Percentiles rank a stretch among this genome's conserved stretches.
Conservation (phyloP, 2,329 filamentous ascomycete genomes). For the Microcyclospora tardicrescens region DNA sequence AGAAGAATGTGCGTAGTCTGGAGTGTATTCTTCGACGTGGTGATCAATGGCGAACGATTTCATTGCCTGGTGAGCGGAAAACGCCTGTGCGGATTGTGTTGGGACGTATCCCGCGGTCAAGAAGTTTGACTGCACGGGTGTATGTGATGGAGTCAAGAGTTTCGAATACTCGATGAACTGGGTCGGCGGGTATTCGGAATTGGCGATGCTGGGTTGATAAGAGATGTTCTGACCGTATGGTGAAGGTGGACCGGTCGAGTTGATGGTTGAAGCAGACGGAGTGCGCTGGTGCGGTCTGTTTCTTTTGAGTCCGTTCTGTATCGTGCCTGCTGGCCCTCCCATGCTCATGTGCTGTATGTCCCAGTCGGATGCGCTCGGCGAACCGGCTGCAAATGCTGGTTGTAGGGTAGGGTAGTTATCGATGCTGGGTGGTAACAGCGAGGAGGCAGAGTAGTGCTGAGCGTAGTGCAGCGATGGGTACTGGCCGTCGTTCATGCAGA, state of each 20-base stretch:
- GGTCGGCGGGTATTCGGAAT: conserved; percentile 31
- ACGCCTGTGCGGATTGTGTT: conserved; percentile 19
- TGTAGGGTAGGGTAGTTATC: background rate
- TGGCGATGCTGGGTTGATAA: conserved; percentile 30
- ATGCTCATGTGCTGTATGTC: conserved; percentile 12
- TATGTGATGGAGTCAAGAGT: conserved; percentile 26
- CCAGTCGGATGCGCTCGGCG: background rate
- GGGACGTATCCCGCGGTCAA: conserved; percentile 20
- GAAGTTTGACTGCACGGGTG: conserved; percentile 36
- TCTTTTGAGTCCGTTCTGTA: conserved; percentile 11
- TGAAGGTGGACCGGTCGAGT: conserved; percentile 32
- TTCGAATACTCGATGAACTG: conserved; percentile 26
- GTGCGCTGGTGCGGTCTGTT: conserved; percentile 19
- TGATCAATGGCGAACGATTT: conserved; percentile 44
- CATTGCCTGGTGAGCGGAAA: conserved; percentile 46
- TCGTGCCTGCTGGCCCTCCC: conserved; percentile 11
- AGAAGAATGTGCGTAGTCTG: conserved; percentile 41
- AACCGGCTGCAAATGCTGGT: background rate
- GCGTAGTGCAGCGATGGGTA: background rate
- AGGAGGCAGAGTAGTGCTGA: background rate
- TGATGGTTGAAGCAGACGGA: conserved; percentile 28
- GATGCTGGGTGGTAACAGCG: conserved; percentile 7
- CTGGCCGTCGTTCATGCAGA: background rate
- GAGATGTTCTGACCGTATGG: conserved; percentile 25
- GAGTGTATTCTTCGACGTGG: conserved; percentile 37